These are phyloP conservation scores for Silene latifolia DNA, from an alignment of 148 eudicot species.

Conservation along the genomic window DNA sequence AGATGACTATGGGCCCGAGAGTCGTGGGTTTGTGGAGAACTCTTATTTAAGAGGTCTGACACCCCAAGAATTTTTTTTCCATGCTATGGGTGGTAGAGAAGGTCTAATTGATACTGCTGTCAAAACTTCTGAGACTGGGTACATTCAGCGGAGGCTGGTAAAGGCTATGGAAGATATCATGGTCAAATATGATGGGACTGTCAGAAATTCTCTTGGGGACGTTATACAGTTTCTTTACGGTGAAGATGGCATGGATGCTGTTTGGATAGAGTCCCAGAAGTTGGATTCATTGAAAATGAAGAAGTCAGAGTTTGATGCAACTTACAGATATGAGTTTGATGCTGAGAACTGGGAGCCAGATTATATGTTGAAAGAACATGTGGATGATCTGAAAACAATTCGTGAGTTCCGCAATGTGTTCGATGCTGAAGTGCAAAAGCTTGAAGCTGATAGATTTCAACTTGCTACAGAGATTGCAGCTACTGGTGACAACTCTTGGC, in stretches of 20 bases:
- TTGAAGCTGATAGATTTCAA: slow-evolving; percentile 73
- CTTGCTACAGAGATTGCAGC: slow-evolving; percentile 92
- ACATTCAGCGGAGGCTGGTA: slow-evolving; percentile 91
- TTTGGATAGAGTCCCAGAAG: slow-evolving; percentile 93
- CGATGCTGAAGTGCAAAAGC: slow-evolving; percentile 90
- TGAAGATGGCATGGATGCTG: slow-evolving; percentile 99
- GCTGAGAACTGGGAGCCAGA: slow-evolving; percentile 83
- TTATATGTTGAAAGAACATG: slow-evolving; percentile 81
- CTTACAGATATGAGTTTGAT: slow-evolving; percentile 70
- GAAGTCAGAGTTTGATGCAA: slow-evolving; percentile 55
- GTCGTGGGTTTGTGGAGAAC: slow-evolving; percentile 99
- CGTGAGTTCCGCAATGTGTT: slow-evolving; percentile 92
- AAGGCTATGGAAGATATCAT: slow-evolving; percentile 99
- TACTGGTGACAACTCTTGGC: slow-evolving; percentile 93
- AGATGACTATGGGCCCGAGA: slow-evolving; percentile 96
- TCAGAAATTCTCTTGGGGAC: slow-evolving; percentile 89
- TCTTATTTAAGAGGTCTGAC: slow-evolving; percentile 91
- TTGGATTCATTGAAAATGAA: slow-evolving; percentile 86
- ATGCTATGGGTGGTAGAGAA: slow-evolving; percentile 99
- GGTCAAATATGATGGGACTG: slow-evolving; percentile 99
- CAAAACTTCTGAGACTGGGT: slow-evolving; percentile 99
- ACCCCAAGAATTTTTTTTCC: slow-evolving; percentile 98
- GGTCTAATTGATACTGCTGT: slow-evolving; percentile 98
- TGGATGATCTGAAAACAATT: slow-evolving; percentile 83
- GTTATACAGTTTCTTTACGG: slow-evolving; percentile 98